These are phyloP conservation scores for Bruguiera gymnorhiza DNA, from an alignment of 345 rosid genomes.

Conservation along the genomic window DNA sequence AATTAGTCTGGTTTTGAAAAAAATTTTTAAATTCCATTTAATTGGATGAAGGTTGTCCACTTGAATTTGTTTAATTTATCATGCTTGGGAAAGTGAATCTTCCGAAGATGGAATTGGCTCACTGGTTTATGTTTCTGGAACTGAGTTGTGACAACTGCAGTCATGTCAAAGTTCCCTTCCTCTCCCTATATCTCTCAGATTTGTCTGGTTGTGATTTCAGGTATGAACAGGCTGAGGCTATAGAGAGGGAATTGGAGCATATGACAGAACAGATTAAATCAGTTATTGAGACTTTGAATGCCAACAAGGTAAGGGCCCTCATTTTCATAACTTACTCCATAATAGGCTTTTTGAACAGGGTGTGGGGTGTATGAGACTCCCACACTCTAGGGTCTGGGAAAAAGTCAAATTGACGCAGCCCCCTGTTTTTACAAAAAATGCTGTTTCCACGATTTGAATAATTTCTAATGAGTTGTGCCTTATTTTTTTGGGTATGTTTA, in stretches of 20 bases:
- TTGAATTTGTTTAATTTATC: not conserved
- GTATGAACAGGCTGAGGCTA: constrained; percentile 86
- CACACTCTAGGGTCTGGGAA: too few species aligned
- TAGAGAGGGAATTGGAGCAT: constrained; percentile 91
- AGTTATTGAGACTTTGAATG: constrained; percentile 74
- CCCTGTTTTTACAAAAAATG: too few species aligned
- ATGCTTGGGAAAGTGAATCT: not conserved
- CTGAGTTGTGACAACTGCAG: not conserved
- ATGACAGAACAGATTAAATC: constrained; percentile 89
- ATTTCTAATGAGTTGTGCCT: constrained; percentile 5
- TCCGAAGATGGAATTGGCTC: not conserved
- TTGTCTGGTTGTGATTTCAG: constrained; percentile 29
- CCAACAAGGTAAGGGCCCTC: constrained; percentile 57
- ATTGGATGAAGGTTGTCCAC: too few species aligned
- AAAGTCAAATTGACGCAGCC: too few species aligned
- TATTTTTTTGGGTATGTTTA: constrained; percentile 25
- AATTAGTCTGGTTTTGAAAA: not conserved
- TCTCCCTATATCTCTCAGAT: not conserved
- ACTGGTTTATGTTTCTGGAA: not conserved
- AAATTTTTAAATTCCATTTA: too few species aligned
- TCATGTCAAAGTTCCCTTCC: not conserved
- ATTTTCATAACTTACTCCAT: not conserved
- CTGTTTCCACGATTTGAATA: too few species aligned
- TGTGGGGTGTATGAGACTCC: too few species aligned
- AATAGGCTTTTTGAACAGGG: constrained; percentile 1